Base-by-base conservation (phyloP, 345 rosid genomes). In the Chamaenerion angustifolium region DNA sequence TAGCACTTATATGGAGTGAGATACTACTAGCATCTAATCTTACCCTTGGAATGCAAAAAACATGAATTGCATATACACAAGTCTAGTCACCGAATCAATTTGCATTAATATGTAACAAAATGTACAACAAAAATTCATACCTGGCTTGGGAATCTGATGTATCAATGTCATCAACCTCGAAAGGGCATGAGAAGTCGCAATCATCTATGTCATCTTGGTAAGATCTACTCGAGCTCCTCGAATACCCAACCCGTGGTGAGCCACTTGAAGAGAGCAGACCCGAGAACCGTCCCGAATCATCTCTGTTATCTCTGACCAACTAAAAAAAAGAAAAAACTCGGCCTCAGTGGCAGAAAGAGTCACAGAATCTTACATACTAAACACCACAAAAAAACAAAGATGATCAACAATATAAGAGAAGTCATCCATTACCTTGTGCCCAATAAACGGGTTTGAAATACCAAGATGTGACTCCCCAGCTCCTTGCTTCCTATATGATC, bases 211-310 rank as follows among this genome's bases (percentile, higher is more conserved):
- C 93, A 57, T 88, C 93, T 59, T 68, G 90, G 52, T 78, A 81
- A 56, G 97, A 89, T 41, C 88, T 74, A 73, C 94, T 81, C 37
- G 97, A 83, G 71, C 84, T 81, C 59, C 81, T 68, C 60, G 97
- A 89, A 71, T 78, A 78, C 62, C 83, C 95, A 54, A 76, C 48
- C 40, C 80, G 76, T 40, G 93, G 87, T 25, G 95, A 85, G 57
- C 80, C 93, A 55, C 95, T 82, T 8, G 95, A 81, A 65, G 95
- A 85, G 55, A 82, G 59, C 64, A 89, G 61, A 64, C 88, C 90
- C 8, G 94, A 85, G 71, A 83, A 82, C 60, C 95, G 68, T 35
- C 94, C 95, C 0, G 90, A 85, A 64, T 89, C 97, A 44, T 81
- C 85, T 68, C 68, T 74, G 66, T 71, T 68, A 63, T 89, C 94